These are phyloP conservation scores for Trametes sp. DNA, from an alignment of 1,284 basidiomycete species.

Conservation along the genomic window DNA sequence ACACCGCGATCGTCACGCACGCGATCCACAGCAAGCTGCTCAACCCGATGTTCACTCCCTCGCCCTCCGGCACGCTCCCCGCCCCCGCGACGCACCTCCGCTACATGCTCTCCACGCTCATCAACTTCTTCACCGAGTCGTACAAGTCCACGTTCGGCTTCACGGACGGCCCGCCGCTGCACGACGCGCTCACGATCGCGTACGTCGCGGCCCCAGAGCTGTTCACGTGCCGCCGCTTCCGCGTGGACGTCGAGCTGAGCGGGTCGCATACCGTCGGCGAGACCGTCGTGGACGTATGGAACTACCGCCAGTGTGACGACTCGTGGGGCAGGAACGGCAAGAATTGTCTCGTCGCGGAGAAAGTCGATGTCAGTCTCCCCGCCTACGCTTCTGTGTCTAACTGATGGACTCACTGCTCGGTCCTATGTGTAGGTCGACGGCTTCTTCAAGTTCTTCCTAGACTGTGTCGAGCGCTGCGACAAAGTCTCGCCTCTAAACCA, in stretches of 20 bases:
- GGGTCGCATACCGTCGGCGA: slow-evolving; percentile 73
- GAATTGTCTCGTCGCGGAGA: slow-evolving; percentile 75
- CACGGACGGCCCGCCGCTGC: slow-evolving; percentile 78
- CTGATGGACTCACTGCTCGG: slow-evolving; percentile 3
- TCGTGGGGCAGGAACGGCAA: slow-evolving; percentile 73
- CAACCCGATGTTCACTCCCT: slow-evolving; percentile 39
- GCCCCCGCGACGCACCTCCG: slow-evolving; percentile 64
- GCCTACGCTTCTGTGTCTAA: neutral
- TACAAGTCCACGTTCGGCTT: slow-evolving; percentile 80
- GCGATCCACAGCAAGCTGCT: slow-evolving; percentile 61
- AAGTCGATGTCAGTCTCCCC: slow-evolving; percentile 63
- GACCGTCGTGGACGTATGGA: slow-evolving; percentile 79
- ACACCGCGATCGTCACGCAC: slow-evolving; percentile 76
- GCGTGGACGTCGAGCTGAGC: slow-evolving; percentile 79
- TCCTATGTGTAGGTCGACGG: slow-evolving; percentile 60
- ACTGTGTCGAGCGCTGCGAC: slow-evolving; percentile 67
- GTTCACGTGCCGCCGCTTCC: slow-evolving; percentile 65
- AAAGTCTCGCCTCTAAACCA: slow-evolving; percentile 60
- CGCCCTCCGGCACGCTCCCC: slow-evolving; percentile 42
- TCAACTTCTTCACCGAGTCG: slow-evolving; percentile 73
- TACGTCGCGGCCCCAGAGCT: slow-evolving; percentile 72
- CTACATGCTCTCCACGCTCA: slow-evolving; percentile 74
- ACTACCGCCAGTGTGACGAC: slow-evolving; percentile 62
- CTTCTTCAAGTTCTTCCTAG: slow-evolving; percentile 73
- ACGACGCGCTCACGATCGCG: slow-evolving; percentile 82